Conservation (phyloP, 2,329 filamentous ascomycete species). For the Hypoxylon rubiginosum region DNA sequence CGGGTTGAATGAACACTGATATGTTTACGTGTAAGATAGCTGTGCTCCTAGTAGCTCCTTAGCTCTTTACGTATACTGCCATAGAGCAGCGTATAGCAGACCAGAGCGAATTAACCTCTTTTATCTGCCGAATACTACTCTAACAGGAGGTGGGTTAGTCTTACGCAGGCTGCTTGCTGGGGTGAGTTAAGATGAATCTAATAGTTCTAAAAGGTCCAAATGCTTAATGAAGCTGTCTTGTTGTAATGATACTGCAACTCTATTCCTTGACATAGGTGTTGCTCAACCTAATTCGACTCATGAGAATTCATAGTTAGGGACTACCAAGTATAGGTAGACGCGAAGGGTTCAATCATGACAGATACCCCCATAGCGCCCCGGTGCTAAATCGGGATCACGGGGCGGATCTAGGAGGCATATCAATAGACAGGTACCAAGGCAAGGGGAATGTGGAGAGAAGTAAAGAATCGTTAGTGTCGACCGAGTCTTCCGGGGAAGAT, state of each 20-base stretch:
- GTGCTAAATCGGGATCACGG: neutral
- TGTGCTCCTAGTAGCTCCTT: neutral
- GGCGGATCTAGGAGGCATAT: neutral
- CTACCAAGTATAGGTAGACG: neutral
- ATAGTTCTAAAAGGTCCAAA: neutral
- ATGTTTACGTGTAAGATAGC: neutral
- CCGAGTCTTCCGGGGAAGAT: conserved; percentile 26
- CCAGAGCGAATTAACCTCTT: neutral
- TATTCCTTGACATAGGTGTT: neutral
- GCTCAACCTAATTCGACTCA: neutral
- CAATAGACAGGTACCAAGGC: neutral
- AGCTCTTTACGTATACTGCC: no score
- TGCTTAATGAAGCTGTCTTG: neutral
- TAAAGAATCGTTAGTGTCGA: conserved; percentile 9
- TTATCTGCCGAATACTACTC: neutral
- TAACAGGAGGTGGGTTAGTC: neutral
- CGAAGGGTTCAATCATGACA: neutral
- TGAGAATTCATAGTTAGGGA: neutral
- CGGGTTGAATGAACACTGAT: neutral
- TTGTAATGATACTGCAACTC: neutral
- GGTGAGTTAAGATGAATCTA: neutral
- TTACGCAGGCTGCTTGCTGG: neutral
- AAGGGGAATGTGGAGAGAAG: conserved; percentile 16
- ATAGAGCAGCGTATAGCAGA: no score
- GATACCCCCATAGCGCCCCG: neutral